Percentiles rank a stretch among this genome's conserved stretches.
Evolutionary conservation across 768 basidiomycete species (phyloP).

Genomic region (Chlorophyllum brunneum): DNA sequence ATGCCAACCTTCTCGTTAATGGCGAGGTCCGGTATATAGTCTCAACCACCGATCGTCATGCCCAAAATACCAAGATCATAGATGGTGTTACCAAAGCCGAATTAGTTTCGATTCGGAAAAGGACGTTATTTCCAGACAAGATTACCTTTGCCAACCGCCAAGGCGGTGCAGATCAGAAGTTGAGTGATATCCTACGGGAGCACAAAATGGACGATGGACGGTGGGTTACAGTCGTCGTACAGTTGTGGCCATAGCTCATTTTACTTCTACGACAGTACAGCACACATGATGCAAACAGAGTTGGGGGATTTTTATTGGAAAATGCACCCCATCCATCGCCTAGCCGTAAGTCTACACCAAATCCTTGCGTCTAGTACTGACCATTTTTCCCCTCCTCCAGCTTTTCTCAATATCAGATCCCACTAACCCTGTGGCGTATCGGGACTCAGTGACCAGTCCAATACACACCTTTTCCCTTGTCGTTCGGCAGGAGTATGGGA

Average conservation of each 20-base stretch:
- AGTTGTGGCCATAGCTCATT: background rate
- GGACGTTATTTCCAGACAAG: constrained; percentile 19
- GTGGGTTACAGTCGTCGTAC: too few species aligned
- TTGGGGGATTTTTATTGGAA: constrained; percentile 17
- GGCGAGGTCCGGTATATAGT: constrained; percentile 18
- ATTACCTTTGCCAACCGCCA: constrained; percentile 20
- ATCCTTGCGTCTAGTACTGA: background rate
- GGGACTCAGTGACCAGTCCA: constrained; percentile 2
- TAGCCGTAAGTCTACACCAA: constrained; percentile 13
- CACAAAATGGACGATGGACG: constrained; percentile 14
- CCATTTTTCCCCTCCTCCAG: constrained; percentile 2
- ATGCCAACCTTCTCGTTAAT: constrained; percentile 17
- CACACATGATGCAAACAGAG: constrained; percentile 13
- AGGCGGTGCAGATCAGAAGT: constrained; percentile 18
- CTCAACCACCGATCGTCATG: constrained; percentile 18
- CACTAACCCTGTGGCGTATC: constrained; percentile 16
- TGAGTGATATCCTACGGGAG: constrained; percentile 20
- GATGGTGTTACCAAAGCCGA: constrained; percentile 18
- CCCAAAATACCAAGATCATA: constrained; percentile 17
- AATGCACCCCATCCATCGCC: constrained; percentile 10
- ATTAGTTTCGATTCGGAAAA: constrained; percentile 17
- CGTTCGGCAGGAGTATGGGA: constrained; percentile 13
- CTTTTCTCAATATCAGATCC: constrained; percentile 15
- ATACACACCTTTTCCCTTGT: constrained; percentile 12
- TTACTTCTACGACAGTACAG: background rate